Base-by-base conservation (phyloP, 129 eudicot species). In the Gnaphalium uliginosum region DNA sequence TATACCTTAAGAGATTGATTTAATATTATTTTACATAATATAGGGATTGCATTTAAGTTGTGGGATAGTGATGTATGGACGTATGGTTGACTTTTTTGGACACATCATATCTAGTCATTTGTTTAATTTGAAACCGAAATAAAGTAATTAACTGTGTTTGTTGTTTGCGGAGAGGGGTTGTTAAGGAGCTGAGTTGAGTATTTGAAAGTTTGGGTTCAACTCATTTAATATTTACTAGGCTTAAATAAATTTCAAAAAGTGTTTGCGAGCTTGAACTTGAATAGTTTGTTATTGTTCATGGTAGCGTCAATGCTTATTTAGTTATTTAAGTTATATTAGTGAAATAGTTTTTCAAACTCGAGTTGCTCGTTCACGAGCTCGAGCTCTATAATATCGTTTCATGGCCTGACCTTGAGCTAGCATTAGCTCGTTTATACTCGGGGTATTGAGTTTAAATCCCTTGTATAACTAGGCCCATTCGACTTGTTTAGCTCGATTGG, bases 11-110 rank as follows among this genome's bases (percentile, higher is more conserved):
- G 30, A 61, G 60, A 25, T 43, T n/a, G 46, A 61, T 61, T 73
- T 14, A 33, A 58, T 37, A 48, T n/a, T 39, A 37, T 50, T 48
- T 5, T 33, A 26, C 53, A 29, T 27, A 48, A 8, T 46, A 3
- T 19, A 75, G 63, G 19, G 30, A 41, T 29, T 43, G 13, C 10
- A 6, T 33, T 6, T 64, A n/a, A 48, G 63, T 64, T 27, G 46
- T 39, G 59, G 21, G 33, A 72, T 37, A 73, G 77, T 73, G 77
- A 58, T 62, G 46, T 46, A 39, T 35, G 33, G 53, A 46, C 53
- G 6, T 60, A 26, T 46, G 54, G 8, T 75, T 75, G 79, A 73
- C 77, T 73, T 60, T 68, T 43, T 50, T 26, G 74, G 74, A 65
- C 75, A n/a, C 69, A 15, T 57, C 37, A 33, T 23, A 6, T 61